Evolutionary conservation across 768 basidiomycete species (phyloP).

Genomic region (Boletus sp.): DNA sequence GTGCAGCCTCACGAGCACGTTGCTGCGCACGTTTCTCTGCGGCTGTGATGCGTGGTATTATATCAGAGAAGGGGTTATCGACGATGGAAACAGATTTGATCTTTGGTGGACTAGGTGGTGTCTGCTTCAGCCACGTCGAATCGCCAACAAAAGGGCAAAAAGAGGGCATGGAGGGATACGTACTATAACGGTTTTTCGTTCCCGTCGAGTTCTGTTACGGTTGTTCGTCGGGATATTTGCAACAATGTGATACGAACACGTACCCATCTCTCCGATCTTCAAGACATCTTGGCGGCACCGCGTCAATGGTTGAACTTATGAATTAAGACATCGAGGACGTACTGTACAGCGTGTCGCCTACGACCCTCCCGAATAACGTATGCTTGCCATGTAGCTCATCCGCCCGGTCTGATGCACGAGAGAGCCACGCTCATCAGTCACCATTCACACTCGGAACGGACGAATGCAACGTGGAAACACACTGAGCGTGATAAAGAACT

Average conservation of each 20-base stretch:
- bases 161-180: constrained; percentile 25
- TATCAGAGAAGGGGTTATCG: constrained; percentile 95
- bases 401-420: constrained; percentile 61
- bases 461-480: constrained; percentile 1
- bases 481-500: constrained; percentile 96
- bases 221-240: background rate
- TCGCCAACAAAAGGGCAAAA: background rate
- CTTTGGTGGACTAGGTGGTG: constrained; percentile 73
- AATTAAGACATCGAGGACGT: constrained; percentile 28
- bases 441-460: background rate
- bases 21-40: constrained; percentile 86
- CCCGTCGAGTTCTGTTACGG: constrained; percentile 59
- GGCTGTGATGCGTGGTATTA: constrained; percentile 94
- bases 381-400: constrained; percentile 94
- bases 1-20: constrained; percentile 71
- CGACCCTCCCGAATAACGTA: constrained; percentile 87
- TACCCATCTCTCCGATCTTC: constrained; percentile 90
- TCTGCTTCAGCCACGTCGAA: background rate
- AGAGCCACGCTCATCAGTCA: background rate
- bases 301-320: background rate
- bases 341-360: constrained; percentile 92
- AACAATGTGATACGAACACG: constrained; percentile 18
- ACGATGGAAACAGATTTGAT: constrained; percentile 82
- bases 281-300: constrained; percentile 61
- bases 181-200: constrained; percentile 82